Base-by-base conservation (phyloP, 768 basidiomycete genomes). In the Tephrocybe sp. region DNA sequence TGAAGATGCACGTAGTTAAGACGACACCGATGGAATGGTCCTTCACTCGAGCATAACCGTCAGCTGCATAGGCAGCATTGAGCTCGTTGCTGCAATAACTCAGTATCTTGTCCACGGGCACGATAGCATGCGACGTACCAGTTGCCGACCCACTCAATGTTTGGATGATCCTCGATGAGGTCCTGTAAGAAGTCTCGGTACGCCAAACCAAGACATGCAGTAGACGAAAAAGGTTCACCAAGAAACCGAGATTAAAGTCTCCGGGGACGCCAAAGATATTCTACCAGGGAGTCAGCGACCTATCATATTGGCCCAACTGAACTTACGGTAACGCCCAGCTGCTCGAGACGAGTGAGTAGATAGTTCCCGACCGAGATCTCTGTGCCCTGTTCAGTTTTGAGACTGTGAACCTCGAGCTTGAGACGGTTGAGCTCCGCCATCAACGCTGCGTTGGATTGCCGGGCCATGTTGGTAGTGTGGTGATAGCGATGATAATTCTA, bases 31-130 rank as follows among this genome's bases (percentile, higher is more conserved):
- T 70, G 58, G 81, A 76, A 41, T 76, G 71, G 44, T 85, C 81
- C 58, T 93, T 95, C 46, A 94, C 84, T 51, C 95, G 81, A 17
- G 94, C 91, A 66, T 96, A 96, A 10, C 94, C 94, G 62, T 95
- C 93, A 0, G 91, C 91, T 14, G 94, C 94, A 67, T 97, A 97
- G 0, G 90, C 78, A 0, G 91, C 88, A 57, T 94, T 91, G 41
- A 94, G 75, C 63, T 93, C 88, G 54, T 92, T 91, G 58, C 89
- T 90, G 52, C 0, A 34, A 14, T n/a, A 23, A 18, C 39, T 50
- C 24, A 54, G 32, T 34, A 15, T 23, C 14, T 12, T 1, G 15
- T 18, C 2, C 23, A 24, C 1, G 14, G n/a, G 10, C 5, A 25
- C 2, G 12, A 21, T 7, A 14, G 18, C n/a, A 5, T 18, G 38